phyloP scores from a whole-genome alignment of 78 protist genomes.

The Dictyostelium citrinum region DNA sequence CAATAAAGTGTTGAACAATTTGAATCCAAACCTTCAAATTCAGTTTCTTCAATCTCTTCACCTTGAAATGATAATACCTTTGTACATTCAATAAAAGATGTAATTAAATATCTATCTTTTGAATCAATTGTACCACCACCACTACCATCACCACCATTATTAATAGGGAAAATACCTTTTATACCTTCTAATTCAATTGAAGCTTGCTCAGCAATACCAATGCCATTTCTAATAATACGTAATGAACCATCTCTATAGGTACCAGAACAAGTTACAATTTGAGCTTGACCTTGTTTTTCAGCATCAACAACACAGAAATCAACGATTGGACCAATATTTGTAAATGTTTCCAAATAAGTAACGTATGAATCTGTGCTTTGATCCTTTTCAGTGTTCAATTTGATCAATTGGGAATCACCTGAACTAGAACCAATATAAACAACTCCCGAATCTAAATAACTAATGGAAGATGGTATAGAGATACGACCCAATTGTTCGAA shows the following conservation, averaged over 20 bases:
- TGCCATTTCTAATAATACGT: constrained; percentile 92
- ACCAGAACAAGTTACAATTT: constrained; percentile 94
- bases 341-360: constrained; percentile 54
- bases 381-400: constrained; percentile 46
- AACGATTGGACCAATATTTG: constrained; percentile 93
- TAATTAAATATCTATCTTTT: constrained; percentile 57
- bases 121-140: background rate
- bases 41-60: constrained; percentile 88
- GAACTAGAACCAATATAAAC: constrained; percentile 85
- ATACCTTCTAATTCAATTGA: constrained; percentile 88
- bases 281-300: constrained; percentile 92
- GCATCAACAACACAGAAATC: constrained; percentile 89
- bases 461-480: constrained; percentile 23
- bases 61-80: constrained; percentile 77
- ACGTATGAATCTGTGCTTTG: constrained; percentile 27
- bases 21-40: constrained; percentile 75
- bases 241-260: constrained; percentile 88
- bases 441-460: constrained; percentile 88
- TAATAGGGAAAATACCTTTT: constrained; percentile 88
- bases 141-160: background rate
- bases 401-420: constrained; percentile 90
- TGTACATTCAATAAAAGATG: constrained; percentile 87
- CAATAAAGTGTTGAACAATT: constrained; percentile 80
- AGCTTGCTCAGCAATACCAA: constrained; percentile 94
- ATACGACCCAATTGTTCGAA: constrained; percentile 77